Evolutionary conservation across 108 stramenopile genomes (phyloP), one percentile per base, ranked within the genome.

Genomic region (Phaeodactylum tricornutum): DNA sequence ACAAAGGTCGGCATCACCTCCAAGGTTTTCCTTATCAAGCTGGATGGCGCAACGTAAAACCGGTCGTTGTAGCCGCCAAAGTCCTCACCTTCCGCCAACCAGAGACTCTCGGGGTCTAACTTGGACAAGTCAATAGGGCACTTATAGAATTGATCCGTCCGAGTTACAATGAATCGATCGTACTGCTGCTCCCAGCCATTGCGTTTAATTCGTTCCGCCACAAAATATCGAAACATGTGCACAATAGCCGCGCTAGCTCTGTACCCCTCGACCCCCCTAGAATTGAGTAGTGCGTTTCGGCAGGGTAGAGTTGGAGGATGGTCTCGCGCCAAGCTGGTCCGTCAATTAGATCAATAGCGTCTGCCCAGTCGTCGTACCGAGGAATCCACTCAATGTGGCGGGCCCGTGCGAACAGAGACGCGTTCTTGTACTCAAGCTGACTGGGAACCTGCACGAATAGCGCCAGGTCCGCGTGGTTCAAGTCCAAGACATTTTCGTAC

Each of bases 121-220:
- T 11, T 20, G 8, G 38, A 46, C 1, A 69, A 46, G 27, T 61
- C 52, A 31, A 61, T 59, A 14, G 41, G 29, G 29, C 72, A 74
- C 22, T 30, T 40, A 22, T 74, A 74, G 67, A 39, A 74, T 30
- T 69, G 64, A 52, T 74, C 72, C 3, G 72, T 31, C 41, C 72
- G 22, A 14, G 72, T 74, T 7, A 74, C 29, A 19, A 74, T 61
- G 48, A 74, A 74, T 11, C 64, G 57, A 38, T 69, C 63, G 38
- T 74, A 74, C 24, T 36, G 28, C 4, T 55, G 15, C 5, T 45
- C 15, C 22, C 64, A 20, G 15, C 29, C 19, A 39, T 29, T n/a
- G 25, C 60, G 28, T 23, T 29, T 6, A 5, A 73, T 23, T 0
- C 43, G n/a, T 16, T 67, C 21, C 15, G 40, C 16, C 15, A 67